phyloP scores from a whole-genome alignment of 148 eudicot species.

The Persicaria maculosa region DNA sequence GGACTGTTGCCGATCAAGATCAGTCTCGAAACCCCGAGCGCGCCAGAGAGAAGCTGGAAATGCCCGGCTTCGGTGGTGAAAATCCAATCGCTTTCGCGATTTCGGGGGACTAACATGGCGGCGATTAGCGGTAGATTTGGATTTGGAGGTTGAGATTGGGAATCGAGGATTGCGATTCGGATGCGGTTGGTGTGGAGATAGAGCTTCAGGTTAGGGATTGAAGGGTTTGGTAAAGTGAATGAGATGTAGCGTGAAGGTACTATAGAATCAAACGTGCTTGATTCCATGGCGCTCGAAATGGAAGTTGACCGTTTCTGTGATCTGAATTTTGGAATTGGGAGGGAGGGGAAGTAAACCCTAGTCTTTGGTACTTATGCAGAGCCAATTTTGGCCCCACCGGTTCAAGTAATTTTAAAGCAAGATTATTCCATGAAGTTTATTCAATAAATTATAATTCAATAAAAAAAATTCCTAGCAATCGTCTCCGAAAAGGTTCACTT shows the following conservation, averaged over 20 bases:
- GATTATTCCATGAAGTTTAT: too few species aligned
- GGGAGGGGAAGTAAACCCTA: not conserved
- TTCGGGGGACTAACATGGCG: constrained; percentile 64
- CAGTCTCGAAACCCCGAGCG: constrained; percentile 54
- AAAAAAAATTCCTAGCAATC: too few species aligned
- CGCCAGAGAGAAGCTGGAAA: constrained; percentile 44
- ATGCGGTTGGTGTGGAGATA: constrained; percentile 31
- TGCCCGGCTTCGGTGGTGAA: constrained; percentile 73
- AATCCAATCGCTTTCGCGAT: constrained; percentile 79
- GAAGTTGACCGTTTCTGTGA: not conserved
- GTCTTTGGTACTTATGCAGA: not conserved
- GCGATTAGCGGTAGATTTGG: constrained; percentile 28
- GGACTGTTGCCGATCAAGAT: constrained; percentile 52
- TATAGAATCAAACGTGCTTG: constrained; percentile 39
- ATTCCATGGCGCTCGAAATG: constrained; percentile 25
- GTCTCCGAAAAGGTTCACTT: too few species aligned
- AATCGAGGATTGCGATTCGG: constrained; percentile 77
- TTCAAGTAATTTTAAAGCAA: too few species aligned
- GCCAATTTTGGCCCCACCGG: too few species aligned
- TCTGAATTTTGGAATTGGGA: not conserved
- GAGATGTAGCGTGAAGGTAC: constrained; percentile 59
- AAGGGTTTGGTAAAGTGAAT: constrained; percentile 53
- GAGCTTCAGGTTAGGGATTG: constrained; percentile 5
- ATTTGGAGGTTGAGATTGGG: constrained; percentile 28
- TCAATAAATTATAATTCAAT: too few species aligned